Evolutionary conservation across 805 yeast genomes (phyloP).

Genomic region (Grigorovia transvaalensis): DNA sequence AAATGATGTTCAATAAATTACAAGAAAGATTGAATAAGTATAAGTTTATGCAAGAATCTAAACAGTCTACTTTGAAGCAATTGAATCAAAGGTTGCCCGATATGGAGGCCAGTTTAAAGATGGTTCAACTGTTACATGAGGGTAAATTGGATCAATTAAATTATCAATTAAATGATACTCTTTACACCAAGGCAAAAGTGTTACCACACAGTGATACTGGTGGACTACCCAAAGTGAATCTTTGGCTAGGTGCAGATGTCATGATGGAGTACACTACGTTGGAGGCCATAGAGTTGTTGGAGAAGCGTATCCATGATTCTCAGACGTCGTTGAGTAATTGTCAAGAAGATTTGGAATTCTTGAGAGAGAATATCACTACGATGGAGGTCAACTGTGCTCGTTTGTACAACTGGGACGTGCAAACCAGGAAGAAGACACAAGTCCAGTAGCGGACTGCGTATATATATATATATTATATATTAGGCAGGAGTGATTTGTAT

Average conservation of each 20-base stretch:
- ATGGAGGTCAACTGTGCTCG: conserved; percentile 97
- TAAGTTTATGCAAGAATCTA: conserved; percentile 64
- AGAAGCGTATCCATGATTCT: conserved; percentile 53
- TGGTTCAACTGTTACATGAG: conserved; percentile 46
- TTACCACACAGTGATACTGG: conserved; percentile 29
- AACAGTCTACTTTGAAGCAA: conserved; percentile 18
- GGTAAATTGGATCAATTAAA: conserved; percentile 40
- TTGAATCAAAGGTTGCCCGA: conserved; percentile 70
- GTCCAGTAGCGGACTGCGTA: conserved; percentile 27
- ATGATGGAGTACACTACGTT: conserved; percentile 90
- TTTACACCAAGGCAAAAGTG: conserved; percentile 73
- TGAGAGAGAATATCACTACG: conserved; percentile 88
- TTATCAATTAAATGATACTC: conserved; percentile 87
- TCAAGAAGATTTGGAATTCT: conserved; percentile 77
- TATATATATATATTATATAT: conserved; percentile 2
- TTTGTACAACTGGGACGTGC: conserved; percentile 80
- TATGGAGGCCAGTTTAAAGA: conserved; percentile 70
- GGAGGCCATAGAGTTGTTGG: conserved; percentile 70
- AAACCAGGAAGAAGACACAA: conserved; percentile 47
- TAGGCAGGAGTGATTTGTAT: too few species aligned
- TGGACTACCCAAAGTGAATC: conserved; percentile 45
- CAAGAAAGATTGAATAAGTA: conserved; percentile 86
- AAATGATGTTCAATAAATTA: conserved; percentile 55
- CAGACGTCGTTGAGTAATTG: conserved; percentile 47
- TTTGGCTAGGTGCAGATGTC: conserved; percentile 98